Base-by-base conservation (phyloP, 768 basidiomycete genomes). In the Auricularia sp. region DNA sequence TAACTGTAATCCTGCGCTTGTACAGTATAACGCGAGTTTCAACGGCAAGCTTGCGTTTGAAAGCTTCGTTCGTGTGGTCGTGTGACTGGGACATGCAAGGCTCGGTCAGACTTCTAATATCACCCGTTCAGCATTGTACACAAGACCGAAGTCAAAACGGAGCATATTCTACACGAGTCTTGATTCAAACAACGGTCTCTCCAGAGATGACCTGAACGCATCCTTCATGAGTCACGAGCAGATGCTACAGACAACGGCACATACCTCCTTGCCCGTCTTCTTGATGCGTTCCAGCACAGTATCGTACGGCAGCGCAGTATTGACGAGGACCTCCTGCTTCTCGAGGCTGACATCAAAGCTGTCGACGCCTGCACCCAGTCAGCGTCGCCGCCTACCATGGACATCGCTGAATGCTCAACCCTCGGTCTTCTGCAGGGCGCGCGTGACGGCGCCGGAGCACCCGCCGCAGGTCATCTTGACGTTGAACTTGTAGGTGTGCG, bases 381-480 rank as follows among this genome's bases (percentile, higher is more conserved):
- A 44, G 10, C 54, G 29, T 36, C 47, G 4, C 56, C 47, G 16
- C 66, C 16, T 64, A 71, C 18, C n/a, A 2, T 18, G 3, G 56
- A 5, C 39, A 8, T 14, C 13, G 8, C 24, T 51, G 37, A n/a
- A 18, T 65, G 74, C 77, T 29, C 29, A 29, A 67, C 80, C 77
- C 66, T 89, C 82, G 3, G 85, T 81, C 76, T 87, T 94, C 67
- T 82, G 77, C 51, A 96, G 80, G 14, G 85, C 93, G 35, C 90
- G 85, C 34, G 77, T 80, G 63, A 96, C 81, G 13, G 93, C 93
- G 16, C 88, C 87, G 36, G 92, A 92, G 78, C 93, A 96, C 34
- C 93, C 93, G 35, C 74, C 72, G 78, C 93, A 96, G 45, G 89
- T 85, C 92, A 94, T 94, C 92, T 91, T 91, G 75, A 94, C 92